Conservation (phyloP, 257 asterid species). For the Marsdenia floribunda region DNA sequence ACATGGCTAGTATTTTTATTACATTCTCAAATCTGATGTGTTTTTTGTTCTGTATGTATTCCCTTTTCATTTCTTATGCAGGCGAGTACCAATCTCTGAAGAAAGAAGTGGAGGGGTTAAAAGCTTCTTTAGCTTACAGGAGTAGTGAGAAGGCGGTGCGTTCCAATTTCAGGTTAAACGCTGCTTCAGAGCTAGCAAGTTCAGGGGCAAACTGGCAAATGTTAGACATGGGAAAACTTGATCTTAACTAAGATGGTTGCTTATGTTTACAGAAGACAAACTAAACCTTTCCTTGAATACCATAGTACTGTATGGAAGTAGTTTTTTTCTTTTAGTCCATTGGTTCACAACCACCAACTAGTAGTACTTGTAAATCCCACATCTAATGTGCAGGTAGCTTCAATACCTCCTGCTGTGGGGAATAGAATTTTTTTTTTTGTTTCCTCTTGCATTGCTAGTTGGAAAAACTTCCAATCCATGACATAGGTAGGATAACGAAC, state of each 20-base stretch:
- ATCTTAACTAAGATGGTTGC: slow-evolving; percentile 31
- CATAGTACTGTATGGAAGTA: neutral
- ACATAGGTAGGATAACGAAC: neutral
- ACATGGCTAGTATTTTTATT: neutral
- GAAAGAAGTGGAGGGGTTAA: slow-evolving; percentile 51
- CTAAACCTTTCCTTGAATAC: neutral
- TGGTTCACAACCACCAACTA: neutral
- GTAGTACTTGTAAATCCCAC: slow-evolving; percentile 10
- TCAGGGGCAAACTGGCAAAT: slow-evolving; percentile 41
- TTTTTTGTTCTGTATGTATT: neutral
- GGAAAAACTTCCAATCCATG: neutral
- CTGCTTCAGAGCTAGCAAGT: slow-evolving; percentile 25
- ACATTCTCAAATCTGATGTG: neutral
- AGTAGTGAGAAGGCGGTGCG: slow-evolving; percentile 27
- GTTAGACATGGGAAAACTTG: slow-evolving; percentile 51
- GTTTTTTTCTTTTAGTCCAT: neutral
- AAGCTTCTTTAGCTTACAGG: slow-evolving; percentile 23
- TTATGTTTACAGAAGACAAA: neutral
- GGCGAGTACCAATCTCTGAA: slow-evolving; percentile 55
- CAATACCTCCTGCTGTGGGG: neutral
- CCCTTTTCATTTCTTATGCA: slow-evolving; percentile 21
- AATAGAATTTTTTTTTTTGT: neutral
- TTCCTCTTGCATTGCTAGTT: neutral
- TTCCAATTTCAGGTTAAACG: slow-evolving; percentile 22
- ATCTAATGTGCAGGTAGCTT: neutral